These are phyloP conservation scores for Sextonia rubra DNA, from an alignment of 164 flowering plant species.

Conservation along the genomic window DNA sequence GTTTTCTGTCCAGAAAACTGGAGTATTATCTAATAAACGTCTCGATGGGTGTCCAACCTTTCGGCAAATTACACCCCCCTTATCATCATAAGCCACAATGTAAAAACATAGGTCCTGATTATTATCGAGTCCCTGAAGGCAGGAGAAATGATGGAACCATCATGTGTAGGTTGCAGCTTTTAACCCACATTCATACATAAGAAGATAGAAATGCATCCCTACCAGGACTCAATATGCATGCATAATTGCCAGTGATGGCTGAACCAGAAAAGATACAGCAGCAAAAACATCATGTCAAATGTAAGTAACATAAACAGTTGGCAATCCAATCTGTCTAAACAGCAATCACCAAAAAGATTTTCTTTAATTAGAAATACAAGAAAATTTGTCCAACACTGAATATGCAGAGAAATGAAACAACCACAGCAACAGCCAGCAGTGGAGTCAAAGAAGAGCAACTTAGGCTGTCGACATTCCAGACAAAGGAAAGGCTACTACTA, in stretches of 20 bases:
- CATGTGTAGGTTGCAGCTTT: no score
- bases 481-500: no score
- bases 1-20: slow-evolving; percentile 80
- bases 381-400: neutral
- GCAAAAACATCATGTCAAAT: neutral
- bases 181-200: neutral
- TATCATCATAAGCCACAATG: slow-evolving; percentile 73
- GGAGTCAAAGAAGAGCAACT: neutral
- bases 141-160: slow-evolving; percentile 3
- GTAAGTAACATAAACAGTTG: neutral
- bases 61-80: slow-evolving; percentile 73
- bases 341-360: neutral
- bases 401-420: neutral
- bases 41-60: slow-evolving; percentile 57
- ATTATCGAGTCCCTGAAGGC: slow-evolving; percentile 69
- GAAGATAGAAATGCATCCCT: neutral
- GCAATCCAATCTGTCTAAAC: neutral
- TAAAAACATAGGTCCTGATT: slow-evolving; percentile 69
- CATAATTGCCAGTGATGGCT: neutral
- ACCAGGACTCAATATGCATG: neutral
- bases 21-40: slow-evolving; percentile 38
- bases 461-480: no score
- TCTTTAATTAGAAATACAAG: neutral
- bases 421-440: neutral
- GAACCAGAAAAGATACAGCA: neutral